A percentile compares a stretch with the other conserved stretches of the same genome.
These are phyloP conservation scores for Calocera cornea DNA, from an alignment of 768 basidiomycete genomes.

Conservation along the genomic window DNA sequence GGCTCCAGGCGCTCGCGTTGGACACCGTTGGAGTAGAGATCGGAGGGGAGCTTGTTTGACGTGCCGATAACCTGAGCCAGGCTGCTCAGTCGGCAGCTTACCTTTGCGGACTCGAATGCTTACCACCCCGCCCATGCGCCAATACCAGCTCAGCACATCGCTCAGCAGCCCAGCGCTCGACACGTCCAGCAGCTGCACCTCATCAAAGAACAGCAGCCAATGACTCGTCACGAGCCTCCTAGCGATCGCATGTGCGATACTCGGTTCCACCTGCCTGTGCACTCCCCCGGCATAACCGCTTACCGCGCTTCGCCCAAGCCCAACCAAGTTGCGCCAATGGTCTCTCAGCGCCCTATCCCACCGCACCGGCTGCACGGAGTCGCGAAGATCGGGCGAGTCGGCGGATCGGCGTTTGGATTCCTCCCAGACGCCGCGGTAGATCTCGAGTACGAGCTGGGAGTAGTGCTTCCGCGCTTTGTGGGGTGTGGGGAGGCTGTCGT, in stretches of 20 bases:
- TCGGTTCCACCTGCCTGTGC: constrained; percentile 18
- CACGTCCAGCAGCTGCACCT: constrained; percentile 47
- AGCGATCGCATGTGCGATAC: constrained; percentile 36
- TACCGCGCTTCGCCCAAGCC: constrained; percentile 16
- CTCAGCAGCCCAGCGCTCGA: constrained; percentile 40
- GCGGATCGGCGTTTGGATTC: constrained; percentile 35
- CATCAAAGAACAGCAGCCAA: constrained; percentile 44
- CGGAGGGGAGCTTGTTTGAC: constrained; percentile 41
- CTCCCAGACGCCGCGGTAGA: constrained; percentile 42
- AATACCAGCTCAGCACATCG: constrained; percentile 46
- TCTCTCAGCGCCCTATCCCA: constrained; percentile 19
- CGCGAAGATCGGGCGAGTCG: constrained; percentile 21
- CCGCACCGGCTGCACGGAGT: constrained; percentile 19
- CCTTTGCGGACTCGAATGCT: constrained; percentile 19
- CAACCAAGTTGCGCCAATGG: constrained; percentile 23
- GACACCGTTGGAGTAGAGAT: constrained; percentile 45
- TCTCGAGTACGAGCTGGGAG: constrained; percentile 40
- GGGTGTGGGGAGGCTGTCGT: constrained; percentile 36
- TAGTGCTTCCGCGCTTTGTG: constrained; percentile 47
- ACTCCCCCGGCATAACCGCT: constrained; percentile 22
- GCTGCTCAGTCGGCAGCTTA: constrained; percentile 16
- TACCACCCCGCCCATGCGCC: constrained; percentile 48
- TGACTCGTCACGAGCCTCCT: constrained; percentile 33
- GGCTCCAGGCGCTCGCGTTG: constrained; percentile 42
- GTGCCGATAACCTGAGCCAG: constrained; percentile 26